Conservation (phyloP, 1,284 basidiomycete species). For the Cystobasidium pallidum region DNA sequence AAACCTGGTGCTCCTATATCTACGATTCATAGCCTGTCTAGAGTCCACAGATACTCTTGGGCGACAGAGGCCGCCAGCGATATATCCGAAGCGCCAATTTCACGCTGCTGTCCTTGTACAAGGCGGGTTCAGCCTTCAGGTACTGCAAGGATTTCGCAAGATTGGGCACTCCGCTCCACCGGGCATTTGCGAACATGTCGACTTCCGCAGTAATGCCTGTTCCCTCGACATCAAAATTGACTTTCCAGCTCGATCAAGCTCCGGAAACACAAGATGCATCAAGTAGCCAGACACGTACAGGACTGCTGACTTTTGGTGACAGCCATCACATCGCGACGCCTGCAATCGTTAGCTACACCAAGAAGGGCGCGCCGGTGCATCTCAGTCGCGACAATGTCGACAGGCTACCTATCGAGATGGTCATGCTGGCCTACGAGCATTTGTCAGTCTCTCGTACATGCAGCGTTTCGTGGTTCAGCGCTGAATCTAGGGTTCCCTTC, state of each 20-base stretch:
- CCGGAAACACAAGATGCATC: neutral
- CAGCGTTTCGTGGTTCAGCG: slow-evolving; percentile 63
- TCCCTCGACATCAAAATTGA: neutral
- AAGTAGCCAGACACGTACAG: slow-evolving; percentile 27
- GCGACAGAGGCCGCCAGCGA: too few relatives aligned
- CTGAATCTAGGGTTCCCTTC: slow-evolving; percentile 65
- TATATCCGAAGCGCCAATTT: neutral
- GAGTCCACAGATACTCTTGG: too few relatives aligned
- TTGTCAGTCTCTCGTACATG: slow-evolving; percentile 65
- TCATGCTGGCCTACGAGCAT: slow-evolving; percentile 73
- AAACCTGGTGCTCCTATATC: too few relatives aligned
- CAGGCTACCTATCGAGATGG: slow-evolving; percentile 63
- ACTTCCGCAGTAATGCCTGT: neutral
- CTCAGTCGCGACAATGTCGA: slow-evolving; percentile 67
- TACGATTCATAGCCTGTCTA: too few relatives aligned
- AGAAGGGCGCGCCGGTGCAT: slow-evolving; percentile 73
- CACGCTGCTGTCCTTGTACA: neutral
- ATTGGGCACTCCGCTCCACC: neutral
- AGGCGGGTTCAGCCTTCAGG: neutral
- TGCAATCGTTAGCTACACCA: slow-evolving; percentile 65
- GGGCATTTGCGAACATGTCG: neutral
- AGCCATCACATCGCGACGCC: slow-evolving; percentile 61
- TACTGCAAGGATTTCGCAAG: neutral
- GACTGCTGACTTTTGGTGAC: neutral
- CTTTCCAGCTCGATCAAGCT: slow-evolving; percentile 16